phyloP scores from a whole-genome alignment of 169 alveolate genomes.

The Plasmodium yoelii region DNA sequence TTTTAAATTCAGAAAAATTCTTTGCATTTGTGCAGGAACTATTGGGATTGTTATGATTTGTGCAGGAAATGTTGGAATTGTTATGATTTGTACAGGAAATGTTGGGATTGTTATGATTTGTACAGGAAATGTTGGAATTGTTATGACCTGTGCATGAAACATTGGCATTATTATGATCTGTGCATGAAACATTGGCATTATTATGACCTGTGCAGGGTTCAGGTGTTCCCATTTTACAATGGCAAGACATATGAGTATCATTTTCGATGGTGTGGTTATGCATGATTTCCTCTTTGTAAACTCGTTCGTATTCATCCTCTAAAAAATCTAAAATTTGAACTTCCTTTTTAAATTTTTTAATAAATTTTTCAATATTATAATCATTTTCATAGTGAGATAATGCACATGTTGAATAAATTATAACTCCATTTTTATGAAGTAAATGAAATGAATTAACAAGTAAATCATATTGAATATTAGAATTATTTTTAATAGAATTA shows the following conservation, averaged over 20 bases:
- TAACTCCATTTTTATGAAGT: conserved; percentile 80
- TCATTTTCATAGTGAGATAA: conserved; percentile 85
- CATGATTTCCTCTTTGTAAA: background rate
- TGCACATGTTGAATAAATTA: conserved; percentile 87
- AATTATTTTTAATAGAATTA: conserved; percentile 79
- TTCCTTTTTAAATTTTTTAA: conserved; percentile 13
- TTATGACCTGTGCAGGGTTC: too few relatives aligned
- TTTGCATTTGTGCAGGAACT: background rate
- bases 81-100: too few relatives aligned
- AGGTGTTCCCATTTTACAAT: too few relatives aligned
- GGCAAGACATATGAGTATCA: too few relatives aligned
- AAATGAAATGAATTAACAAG: conserved; percentile 77
- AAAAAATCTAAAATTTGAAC: conserved; percentile 34
- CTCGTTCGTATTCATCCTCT: conserved; percentile 15
- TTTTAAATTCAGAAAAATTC: conserved; percentile 9
- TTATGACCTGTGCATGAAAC: too few relatives aligned
- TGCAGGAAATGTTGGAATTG: too few relatives aligned
- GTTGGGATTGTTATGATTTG: too few relatives aligned
- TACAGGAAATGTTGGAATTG: too few relatives aligned
- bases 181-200: background rate
- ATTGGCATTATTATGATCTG: background rate
- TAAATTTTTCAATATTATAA: conserved; percentile 41
- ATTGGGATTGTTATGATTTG: background rate
- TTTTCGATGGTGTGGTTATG: too few relatives aligned
- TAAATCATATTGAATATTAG: conserved; percentile 80